Base-by-base conservation (phyloP, 1,139 yeast species). In the Saccharomycopsis crataegensis region DNA sequence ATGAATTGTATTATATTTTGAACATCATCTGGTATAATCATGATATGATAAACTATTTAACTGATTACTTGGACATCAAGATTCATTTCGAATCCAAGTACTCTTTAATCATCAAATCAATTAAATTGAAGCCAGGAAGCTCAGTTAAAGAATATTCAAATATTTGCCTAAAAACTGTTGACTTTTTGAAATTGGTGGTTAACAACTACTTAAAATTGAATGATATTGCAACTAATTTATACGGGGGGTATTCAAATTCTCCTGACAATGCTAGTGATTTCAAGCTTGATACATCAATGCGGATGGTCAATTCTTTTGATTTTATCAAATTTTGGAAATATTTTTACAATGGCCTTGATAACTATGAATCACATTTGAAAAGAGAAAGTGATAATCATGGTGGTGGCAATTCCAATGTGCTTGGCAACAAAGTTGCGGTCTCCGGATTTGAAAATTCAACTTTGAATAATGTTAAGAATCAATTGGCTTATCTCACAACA, bases 401-500 rank as follows among this genome's bases (percentile, higher is more conserved):
- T 46, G 37, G n/a, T 36, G 36, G 40, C 16, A 38, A 34, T 22
- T 8, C 17, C 31, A 41, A 46, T 46, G 42, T 22, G 28, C 28
- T 22, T 12, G 37, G 41, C 37, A 41, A 46, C 11, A 22, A 36
- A 36, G 40, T 11, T 3, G 5, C 40, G 33, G 9, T 43, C 32
- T 43, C 33, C 7, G 12, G 28, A 17, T 22, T 43, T 36, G 45
- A 43, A 9, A 43, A 42, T 42, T 17, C 49, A 7, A 37, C 54
- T 32, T 52, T 56, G 48, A 54, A 54, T 33, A 48, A 49, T 32
- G 16, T 54, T n/a, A 51, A 38, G 36, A 56, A 56, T 34, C 56
- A 52, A 37, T 45, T 55, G 28, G 58, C 49, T 12, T 55, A 54
- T 42, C 46, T 56, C 12, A 55, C 57, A 9, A 55, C 55, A 8